Evolutionary conservation across 2,329 filamentous ascomycete species (phyloP), one percentile per base, ranked within the genome.

Genomic region (Sarocladiaceae sp.): DNA sequence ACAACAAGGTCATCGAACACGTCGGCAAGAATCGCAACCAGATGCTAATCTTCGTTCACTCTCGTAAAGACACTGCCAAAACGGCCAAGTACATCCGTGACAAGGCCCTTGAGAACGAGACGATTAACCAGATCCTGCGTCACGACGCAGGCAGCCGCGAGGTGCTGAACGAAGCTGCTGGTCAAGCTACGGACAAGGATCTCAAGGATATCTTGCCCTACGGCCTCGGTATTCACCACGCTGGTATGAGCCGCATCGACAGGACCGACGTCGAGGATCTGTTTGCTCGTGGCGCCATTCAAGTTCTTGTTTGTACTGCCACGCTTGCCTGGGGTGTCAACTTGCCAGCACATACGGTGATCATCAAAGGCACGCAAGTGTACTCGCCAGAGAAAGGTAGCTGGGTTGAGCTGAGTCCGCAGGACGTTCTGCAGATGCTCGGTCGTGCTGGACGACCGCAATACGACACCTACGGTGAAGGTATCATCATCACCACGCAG

Each of bases 251-350:
- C 62, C 80, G 93, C 61, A 82, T 85, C n/a, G 94, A 98, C 70
- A 84, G 94, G 67, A 90, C 86, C 21, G 88, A 91, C 41, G 93
- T 98, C 11, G 91, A 97, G 60, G 91, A 95, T 59, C 78, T 98
- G 18, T 98, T 98, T 57, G 81, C 86, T 34, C 85, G 90, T 59
- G 91, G 91, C 49, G 82, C 86, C 24, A 88, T 98, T 29, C 90
- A 96, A 61, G 93, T 98, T 2, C 80, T 98, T 42, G 91, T 97
- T 27, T 97, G 89, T 66, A 98, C 93, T 31, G 91, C 94, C 31
- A 98, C 93, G n/a, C 73, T 98, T 44, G 93, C 93, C 19, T 98
- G 93, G 93, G 93, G 93, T 80, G 93, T 98, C 60, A 98, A 98
- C 65, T 69, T 98, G 59, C 93, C 93, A 4, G 93, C 93, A 2